Base-by-base conservation (phyloP, 164 flowering plant genomes). In the Magnolia kwangsiensis region DNA sequence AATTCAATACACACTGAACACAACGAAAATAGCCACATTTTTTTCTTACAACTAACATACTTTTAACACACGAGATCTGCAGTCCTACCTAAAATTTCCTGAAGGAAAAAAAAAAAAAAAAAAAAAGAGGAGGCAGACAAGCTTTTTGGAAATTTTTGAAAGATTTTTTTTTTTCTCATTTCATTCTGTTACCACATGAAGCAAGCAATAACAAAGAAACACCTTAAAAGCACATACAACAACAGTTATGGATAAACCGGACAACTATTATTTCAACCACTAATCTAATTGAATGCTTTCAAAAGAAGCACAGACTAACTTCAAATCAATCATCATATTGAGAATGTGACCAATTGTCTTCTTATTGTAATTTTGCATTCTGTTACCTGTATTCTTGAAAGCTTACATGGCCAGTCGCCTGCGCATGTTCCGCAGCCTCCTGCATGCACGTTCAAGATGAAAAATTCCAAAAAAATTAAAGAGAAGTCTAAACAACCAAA, bases 401-500 rank as follows among this genome's bases (percentile, higher is more conserved):
- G 83, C 93, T 95, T 80, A 85, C 94, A 86, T 95, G 98, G 24
- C 99, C 98, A 21, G 99, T 95, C 55, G 90, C 92, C 76, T 87
- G 87, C 24, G 99, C 99, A 89, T 95, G 99, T 82, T 93, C 98
- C 78, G 85, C 86, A 50, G 98, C 99, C 75, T 95, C 97, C 99
- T 95, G 90, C 82, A 82, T 95, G 90, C 82, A 82, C 29, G 71
- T 23, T 74, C 29, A 49, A 66, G 51, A 63, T 9, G 51, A 71
- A 55, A 29, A 65, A 0, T 61, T 73, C 67, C 24, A 72, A 21
- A 61, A 16, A 23, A 14, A 8, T 11, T 45, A 66, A 31, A 58
- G 21, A 7, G 19, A 74, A 74, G 55, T 18, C 23, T 27, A 70
- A 31, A 58, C 68, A 21, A 24, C 16, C 13, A 50, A 11, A 59